Evolutionary conservation across 2,329 filamentous ascomycete genomes (phyloP).

Genomic region (Dactylellina leptospora): DNA sequence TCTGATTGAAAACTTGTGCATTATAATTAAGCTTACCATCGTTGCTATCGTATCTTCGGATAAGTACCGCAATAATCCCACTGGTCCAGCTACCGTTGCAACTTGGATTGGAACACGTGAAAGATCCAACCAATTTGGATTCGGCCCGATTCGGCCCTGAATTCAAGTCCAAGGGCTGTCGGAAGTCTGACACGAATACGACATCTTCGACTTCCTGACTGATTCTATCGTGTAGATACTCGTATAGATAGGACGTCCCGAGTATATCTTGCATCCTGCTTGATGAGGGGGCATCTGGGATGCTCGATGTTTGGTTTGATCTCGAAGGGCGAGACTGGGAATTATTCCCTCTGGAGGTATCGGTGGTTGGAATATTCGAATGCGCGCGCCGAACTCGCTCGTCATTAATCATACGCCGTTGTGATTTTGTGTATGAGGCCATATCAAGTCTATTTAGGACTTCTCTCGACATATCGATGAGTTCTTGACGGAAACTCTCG

Average conservation of each 20-base stretch:
- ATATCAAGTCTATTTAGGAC: constrained; percentile 15
- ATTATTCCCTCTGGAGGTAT: not conserved
- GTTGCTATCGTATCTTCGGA: not conserved
- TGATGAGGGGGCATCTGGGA: no score
- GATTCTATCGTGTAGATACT: constrained; percentile 11
- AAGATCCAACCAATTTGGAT: constrained; percentile 1
- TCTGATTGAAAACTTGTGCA: constrained; percentile 20
- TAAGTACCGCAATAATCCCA: not conserved
- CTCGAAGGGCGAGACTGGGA: not conserved
- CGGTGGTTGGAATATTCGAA: not conserved
- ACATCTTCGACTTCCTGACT: not conserved
- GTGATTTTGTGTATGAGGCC: not conserved
- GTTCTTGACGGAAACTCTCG: constrained; percentile 16
- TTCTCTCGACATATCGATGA: constrained; percentile 5
- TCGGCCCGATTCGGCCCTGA: not conserved
- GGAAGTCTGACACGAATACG: no score
- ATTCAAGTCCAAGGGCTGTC: not conserved
- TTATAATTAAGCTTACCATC: constrained; percentile 4
- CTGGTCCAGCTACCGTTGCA: constrained; percentile 7
- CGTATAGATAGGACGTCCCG: constrained; percentile 1
- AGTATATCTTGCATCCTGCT: not conserved
- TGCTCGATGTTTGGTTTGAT: not conserved
- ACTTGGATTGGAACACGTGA: constrained; percentile 10
- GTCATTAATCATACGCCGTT: constrained; percentile 29
- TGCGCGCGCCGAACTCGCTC: constrained; percentile 11